Evolutionary conservation across 2,329 filamentous ascomycete species (phyloP).

Genomic region (Curvularia hawaiiensis): DNA sequence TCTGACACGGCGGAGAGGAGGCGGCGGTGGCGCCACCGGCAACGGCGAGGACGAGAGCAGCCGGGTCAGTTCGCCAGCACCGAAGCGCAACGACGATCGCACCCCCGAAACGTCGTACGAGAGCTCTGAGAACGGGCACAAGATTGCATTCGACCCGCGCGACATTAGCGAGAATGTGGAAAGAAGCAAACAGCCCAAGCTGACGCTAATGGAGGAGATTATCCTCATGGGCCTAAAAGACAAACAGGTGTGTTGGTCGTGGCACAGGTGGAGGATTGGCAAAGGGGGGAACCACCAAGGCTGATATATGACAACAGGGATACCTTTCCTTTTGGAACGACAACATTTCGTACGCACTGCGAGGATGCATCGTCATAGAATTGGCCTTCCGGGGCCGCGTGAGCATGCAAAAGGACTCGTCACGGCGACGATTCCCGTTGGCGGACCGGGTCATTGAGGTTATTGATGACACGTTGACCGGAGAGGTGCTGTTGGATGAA

Average conservation of each 20-base stretch:
- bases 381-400: constrained; percentile 94
- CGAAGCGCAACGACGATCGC: constrained; percentile 64
- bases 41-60: constrained; percentile 66
- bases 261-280: constrained; percentile 8
- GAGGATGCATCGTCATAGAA: constrained; percentile 98
- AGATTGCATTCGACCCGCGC: constrained; percentile 95
- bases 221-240: constrained; percentile 95
- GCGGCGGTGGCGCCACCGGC: constrained; percentile 62
- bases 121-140: constrained; percentile 91
- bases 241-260: constrained; percentile 76
- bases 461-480: constrained; percentile 93
- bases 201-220: constrained; percentile 99
- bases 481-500: constrained; percentile 96
- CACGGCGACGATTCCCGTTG: constrained; percentile 87
- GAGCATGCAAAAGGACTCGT: constrained; percentile 97
- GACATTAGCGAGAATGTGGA: constrained; percentile 98
- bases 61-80: constrained; percentile 69
- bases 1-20: constrained; percentile 72
- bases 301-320: constrained; percentile 62
- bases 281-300: constrained; percentile 10
- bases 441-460: constrained; percentile 96
- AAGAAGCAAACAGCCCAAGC: constrained; percentile 95
- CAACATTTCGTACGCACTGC: constrained; percentile 97
- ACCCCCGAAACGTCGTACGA: constrained; percentile 83
- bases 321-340: constrained; percentile 99